Conservation (phyloP, 345 rosid genomes). For the Arabis alpina region DNA sequence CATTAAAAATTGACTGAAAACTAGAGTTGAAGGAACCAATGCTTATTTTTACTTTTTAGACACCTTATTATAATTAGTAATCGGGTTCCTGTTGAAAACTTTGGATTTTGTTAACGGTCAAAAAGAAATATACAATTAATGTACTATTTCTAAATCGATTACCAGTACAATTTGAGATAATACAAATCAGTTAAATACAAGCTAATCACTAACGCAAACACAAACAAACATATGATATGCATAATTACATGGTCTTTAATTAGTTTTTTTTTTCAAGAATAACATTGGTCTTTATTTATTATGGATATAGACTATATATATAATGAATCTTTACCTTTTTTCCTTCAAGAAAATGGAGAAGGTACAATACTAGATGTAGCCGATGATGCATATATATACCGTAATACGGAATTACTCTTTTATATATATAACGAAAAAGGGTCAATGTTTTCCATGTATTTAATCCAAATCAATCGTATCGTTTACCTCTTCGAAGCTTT, state of each 20-base stretch:
- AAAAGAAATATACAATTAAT: not conserved
- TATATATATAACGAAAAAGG: not conserved
- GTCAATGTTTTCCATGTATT: not conserved
- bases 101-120: not conserved
- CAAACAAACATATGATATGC: too few relatives aligned
- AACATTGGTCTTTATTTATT: too few relatives aligned
- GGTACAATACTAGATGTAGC: too few relatives aligned
- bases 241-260: too few relatives aligned
- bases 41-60: not conserved
- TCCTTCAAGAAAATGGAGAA: too few relatives aligned
- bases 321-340: too few relatives aligned
- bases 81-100: not conserved
- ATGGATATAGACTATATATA: too few relatives aligned
- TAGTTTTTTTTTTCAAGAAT: too few relatives aligned
- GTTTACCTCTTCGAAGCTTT: conserved; percentile 8
- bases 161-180: not conserved
- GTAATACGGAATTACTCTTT: not conserved
- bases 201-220: too few relatives aligned
- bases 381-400: too few relatives aligned
- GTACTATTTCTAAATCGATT: not conserved
- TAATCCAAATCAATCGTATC: not conserved
- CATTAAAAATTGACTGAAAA: not conserved
- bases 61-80: too few relatives aligned
- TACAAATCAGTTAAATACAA: too few relatives aligned
- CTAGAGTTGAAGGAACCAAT: not conserved